A percentile compares a stretch with the other conserved stretches of the same genome.
Conservation (phyloP, 2,329 filamentous ascomycete genomes). For the Calonectria crousiana region DNA sequence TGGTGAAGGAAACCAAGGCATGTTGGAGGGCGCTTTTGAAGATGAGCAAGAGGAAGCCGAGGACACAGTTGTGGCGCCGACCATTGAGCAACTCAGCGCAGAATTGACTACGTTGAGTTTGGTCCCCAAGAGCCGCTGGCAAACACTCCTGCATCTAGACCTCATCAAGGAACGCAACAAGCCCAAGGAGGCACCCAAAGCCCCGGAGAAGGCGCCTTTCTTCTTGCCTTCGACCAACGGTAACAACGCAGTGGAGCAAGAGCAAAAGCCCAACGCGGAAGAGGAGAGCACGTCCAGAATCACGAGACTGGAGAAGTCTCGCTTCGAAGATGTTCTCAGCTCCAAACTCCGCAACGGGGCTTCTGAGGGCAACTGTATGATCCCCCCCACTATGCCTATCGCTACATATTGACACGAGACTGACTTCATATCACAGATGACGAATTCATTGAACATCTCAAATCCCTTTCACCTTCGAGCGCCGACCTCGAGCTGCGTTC, state of each 20-base stretch:
- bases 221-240: slow-evolving; percentile 81
- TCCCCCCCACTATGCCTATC: not conserved
- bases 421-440: slow-evolving; percentile 59
- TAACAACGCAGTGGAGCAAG: slow-evolving; percentile 54
- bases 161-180: slow-evolving; percentile 94
- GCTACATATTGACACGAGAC: slow-evolving; percentile 17
- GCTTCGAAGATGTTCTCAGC: slow-evolving; percentile 70
- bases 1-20: slow-evolving; percentile 81
- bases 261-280: slow-evolving; percentile 48
- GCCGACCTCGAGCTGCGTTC: slow-evolving; percentile 94
- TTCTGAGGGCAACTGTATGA: slow-evolving; percentile 71
- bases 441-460: slow-evolving; percentile 81
- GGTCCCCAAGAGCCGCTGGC: slow-evolving; percentile 92
- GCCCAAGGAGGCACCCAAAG: slow-evolving; percentile 90
- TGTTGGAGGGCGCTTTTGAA: slow-evolving; percentile 82
- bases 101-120: slow-evolving; percentile 91
- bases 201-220: slow-evolving; percentile 94
- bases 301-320: slow-evolving; percentile 71
- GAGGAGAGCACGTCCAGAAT: slow-evolving; percentile 73
- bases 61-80: slow-evolving; percentile 66
- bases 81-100: slow-evolving; percentile 81
- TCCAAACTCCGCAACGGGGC: slow-evolving; percentile 67
- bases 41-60: slow-evolving; percentile 65
- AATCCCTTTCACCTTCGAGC: slow-evolving; percentile 83
- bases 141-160: slow-evolving; percentile 92